Evolutionary conservation across 768 basidiomycete genomes (phyloP).

Genomic region (Russula sp.): DNA sequence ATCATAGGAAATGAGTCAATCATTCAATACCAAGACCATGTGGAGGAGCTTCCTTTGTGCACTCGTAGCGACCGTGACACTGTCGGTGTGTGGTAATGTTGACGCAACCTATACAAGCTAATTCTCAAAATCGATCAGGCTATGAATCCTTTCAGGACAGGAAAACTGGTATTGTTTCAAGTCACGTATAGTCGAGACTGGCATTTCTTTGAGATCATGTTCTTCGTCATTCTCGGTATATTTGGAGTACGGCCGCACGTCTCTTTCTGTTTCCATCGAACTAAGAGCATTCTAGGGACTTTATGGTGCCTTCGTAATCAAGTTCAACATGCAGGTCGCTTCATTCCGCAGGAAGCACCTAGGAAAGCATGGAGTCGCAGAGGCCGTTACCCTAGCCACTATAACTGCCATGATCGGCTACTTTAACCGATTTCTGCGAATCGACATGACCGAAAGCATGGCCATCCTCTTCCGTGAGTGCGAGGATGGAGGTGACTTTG

Average conservation of each 20-base stretch:
- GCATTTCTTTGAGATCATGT: slow-evolving; percentile 99
- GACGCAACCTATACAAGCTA: slow-evolving; percentile 6
- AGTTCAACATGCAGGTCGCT: slow-evolving; percentile 93
- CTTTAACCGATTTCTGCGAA: slow-evolving; percentile 89
- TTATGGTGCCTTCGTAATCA: slow-evolving; percentile 95
- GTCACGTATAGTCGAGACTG: slow-evolving; percentile 97
- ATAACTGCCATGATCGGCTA: slow-evolving; percentile 91
- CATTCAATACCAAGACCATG: slow-evolving; percentile 97
- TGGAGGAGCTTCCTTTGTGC: slow-evolving; percentile 98
- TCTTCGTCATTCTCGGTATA: slow-evolving; percentile 91
- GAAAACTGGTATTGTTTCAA: slow-evolving; percentile 96
- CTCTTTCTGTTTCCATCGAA: neutral
- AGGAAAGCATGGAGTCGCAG: slow-evolving; percentile 76
- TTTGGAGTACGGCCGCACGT: slow-evolving; percentile 65
- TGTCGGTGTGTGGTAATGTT: slow-evolving; percentile 63
- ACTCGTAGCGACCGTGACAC: slow-evolving; percentile 90
- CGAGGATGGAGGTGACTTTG: slow-evolving; percentile 86
- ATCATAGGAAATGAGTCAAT: slow-evolving; percentile 95
- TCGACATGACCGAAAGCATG: slow-evolving; percentile 98
- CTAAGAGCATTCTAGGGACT: slow-evolving; percentile 60
- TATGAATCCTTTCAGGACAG: slow-evolving; percentile 98
- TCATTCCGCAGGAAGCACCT: slow-evolving; percentile 93
- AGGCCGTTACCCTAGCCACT: slow-evolving; percentile 83
- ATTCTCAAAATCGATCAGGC: slow-evolving; percentile 49
- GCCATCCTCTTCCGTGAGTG: slow-evolving; percentile 94